Base-by-base conservation (phyloP, 1,284 basidiomycete genomes). In the Entoloma clypeatum region DNA sequence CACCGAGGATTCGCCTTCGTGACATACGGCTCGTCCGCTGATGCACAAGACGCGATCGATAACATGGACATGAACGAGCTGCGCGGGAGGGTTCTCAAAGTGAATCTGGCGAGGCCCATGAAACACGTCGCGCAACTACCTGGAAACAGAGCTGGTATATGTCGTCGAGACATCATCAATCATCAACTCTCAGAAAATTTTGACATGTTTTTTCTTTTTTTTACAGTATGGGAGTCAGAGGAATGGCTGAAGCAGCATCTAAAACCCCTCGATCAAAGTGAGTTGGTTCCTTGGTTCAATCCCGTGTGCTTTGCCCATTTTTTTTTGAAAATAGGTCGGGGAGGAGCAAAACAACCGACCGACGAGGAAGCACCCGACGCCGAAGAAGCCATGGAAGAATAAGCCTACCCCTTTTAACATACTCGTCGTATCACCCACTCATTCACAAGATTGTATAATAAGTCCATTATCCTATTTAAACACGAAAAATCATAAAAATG, bases 1-100 rank as follows among this genome's bases (percentile, higher is more conserved):
- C 87, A 90, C 60, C 79, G 87, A 38, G 86, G 86, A 11, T 90
- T 87, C 60, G 86, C 79, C 2, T 90, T 90, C 54, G 77, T 90
- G 34, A 89, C 87, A 7, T 90, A 75, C 55, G 64, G 75, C 5
- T 84, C 86, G 2, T 55, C 83, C n/a, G 74, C 72, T 18, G 86
- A 90, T 60, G 87, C 87, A 7, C 86, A 86, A 57, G 87, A 89
- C 60, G 86, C 86, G 32, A 90, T 90, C 48, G 87, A 90, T 68
- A 90, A 90, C 62, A 90, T 90, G 86, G 87, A 90, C 59, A 67
- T 88, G 57, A 90, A 90, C 53, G 87, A 89, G 58, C 63, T 89
- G 23, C 68, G 70, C 16, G 86, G 83, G 22, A 76, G 74, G 41
- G 83, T 89, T 17, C 61, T 90, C 46, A 86, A 84, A 58, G 86